A percentile compares a stretch with the other conserved stretches of the same genome.
Evolutionary conservation across 306 rosid genomes (phyloP).

Genomic region (Quercus parvula): DNA sequence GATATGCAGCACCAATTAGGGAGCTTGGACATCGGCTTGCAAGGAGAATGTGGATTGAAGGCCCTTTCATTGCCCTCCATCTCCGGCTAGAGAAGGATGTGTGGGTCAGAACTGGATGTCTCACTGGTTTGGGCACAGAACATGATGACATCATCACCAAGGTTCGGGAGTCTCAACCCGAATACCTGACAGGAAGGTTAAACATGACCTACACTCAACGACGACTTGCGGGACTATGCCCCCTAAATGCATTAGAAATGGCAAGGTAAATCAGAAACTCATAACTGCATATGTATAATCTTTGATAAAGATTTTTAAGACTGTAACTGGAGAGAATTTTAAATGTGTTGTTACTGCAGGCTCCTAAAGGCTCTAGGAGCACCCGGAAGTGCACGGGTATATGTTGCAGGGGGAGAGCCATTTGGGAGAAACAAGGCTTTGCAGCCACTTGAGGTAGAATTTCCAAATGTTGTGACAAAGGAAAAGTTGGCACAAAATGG

Average conservation of each 20-base stretch:
- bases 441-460: constrained; percentile 44
- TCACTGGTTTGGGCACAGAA: constrained; percentile 48
- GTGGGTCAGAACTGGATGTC: constrained; percentile 65
- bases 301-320: neutral
- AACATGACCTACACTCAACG: constrained; percentile 43
- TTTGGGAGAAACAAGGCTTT: constrained; percentile 47
- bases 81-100: constrained; percentile 64
- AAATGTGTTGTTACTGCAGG: constrained; percentile 11
- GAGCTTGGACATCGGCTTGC: constrained; percentile 47
- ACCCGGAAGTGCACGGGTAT: constrained; percentile 38
- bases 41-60: constrained; percentile 63
- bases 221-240: constrained; percentile 50
- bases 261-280: constrained; percentile 34
- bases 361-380: constrained; percentile 54
- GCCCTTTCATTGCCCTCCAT: constrained; percentile 57
- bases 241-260: constrained; percentile 49
- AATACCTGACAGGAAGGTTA: constrained; percentile 42
- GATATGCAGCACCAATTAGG: constrained; percentile 46
- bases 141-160: constrained; percentile 32
- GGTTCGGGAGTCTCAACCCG: constrained; percentile 39
- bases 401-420: constrained; percentile 53
- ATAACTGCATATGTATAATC: neutral
- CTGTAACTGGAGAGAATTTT: neutral
- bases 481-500: constrained; percentile 43
- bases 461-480: constrained; percentile 49